Percentiles rank a stretch among this genome's conserved stretches.
Evolutionary conservation across 1,139 yeast genomes (phyloP).

Genomic region (Pichia sp.): DNA sequence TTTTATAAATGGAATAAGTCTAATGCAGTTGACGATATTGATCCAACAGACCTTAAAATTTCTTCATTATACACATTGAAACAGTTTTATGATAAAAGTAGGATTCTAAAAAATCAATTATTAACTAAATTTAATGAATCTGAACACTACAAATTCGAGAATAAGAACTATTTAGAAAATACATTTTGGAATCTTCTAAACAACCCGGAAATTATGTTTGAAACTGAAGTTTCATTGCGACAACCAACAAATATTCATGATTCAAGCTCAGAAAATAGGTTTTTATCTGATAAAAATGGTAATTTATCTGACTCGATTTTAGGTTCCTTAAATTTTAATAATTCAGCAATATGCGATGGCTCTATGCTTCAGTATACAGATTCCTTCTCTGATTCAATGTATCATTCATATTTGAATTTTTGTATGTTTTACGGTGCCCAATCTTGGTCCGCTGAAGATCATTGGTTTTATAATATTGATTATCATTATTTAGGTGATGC

Average conservation of each 20-base stretch:
- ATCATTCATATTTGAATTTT: slow-evolving; percentile 46
- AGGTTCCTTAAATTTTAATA: slow-evolving; percentile 68
- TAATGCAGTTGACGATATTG: slow-evolving; percentile 31
- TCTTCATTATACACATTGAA: slow-evolving; percentile 44
- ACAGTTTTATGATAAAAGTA: slow-evolving; percentile 49
- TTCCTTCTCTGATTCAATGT: slow-evolving; percentile 28
- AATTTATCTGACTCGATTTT: slow-evolving; percentile 18
- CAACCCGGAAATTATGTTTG: slow-evolving; percentile 33
- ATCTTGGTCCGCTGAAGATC: slow-evolving; percentile 75
- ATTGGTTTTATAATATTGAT: slow-evolving; percentile 58
- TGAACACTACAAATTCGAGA: slow-evolving; percentile 11
- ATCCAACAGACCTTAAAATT: slow-evolving; percentile 34
- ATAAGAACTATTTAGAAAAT: slow-evolving; percentile 34
- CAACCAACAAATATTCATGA: slow-evolving; percentile 41
- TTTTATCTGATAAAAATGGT: slow-evolving; percentile 7
- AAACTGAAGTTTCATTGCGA: slow-evolving; percentile 46
- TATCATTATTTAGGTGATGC: slow-evolving; percentile 66
- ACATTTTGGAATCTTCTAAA: slow-evolving; percentile 42
- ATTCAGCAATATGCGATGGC: slow-evolving; percentile 50
- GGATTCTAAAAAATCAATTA: slow-evolving; percentile 17
- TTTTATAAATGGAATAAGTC: slow-evolving; percentile 34
- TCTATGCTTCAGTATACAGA: slow-evolving; percentile 36
- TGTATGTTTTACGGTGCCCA: slow-evolving; percentile 68
- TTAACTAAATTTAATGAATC: slow-evolving; percentile 9
- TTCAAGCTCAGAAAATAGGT: slow-evolving; percentile 36